phyloP scores from a whole-genome alignment of 768 basidiomycete genomes.

The Botryobasidium botryosum region DNA sequence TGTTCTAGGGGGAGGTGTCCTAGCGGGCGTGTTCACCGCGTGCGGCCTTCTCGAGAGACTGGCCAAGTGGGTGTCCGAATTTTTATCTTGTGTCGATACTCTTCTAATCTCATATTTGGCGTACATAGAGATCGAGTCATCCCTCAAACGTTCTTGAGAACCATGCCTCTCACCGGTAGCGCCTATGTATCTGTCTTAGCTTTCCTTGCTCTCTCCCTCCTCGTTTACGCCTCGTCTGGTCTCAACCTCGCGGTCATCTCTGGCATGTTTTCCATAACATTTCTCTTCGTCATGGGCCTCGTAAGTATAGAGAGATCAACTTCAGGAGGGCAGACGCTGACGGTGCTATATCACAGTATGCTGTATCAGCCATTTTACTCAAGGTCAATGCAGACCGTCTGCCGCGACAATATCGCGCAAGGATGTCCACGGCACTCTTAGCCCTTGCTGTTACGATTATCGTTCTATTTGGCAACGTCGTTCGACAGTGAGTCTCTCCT shows the following conservation, averaged over 20 bases:
- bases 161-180: conserved; percentile 33
- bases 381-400: conserved; percentile 50
- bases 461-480: conserved; percentile 43
- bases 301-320: not conserved
- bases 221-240: conserved; percentile 42
- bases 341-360: conserved; percentile 46
- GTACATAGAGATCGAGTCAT: conserved; percentile 33
- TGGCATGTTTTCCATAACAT: conserved; percentile 13
- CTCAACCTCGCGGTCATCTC: conserved; percentile 37
- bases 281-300: conserved; percentile 8
- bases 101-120: conserved; percentile 1
- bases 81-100: not conserved
- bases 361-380: conserved; percentile 38
- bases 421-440: conserved; percentile 26
- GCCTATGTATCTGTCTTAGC: conserved; percentile 35
- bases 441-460: conserved; percentile 27
- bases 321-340: not conserved
- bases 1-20: conserved; percentile 56
- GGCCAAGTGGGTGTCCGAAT: conserved; percentile 18
- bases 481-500: conserved; percentile 23
- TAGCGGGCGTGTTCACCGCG: conserved; percentile 32
- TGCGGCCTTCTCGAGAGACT: conserved; percentile 38
- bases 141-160: conserved; percentile 33
- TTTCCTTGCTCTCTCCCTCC: conserved; percentile 32
- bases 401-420: conserved; percentile 26